Conservation (phyloP, 768 basidiomycete genomes). For the Pleurotus tuber-regium region DNA sequence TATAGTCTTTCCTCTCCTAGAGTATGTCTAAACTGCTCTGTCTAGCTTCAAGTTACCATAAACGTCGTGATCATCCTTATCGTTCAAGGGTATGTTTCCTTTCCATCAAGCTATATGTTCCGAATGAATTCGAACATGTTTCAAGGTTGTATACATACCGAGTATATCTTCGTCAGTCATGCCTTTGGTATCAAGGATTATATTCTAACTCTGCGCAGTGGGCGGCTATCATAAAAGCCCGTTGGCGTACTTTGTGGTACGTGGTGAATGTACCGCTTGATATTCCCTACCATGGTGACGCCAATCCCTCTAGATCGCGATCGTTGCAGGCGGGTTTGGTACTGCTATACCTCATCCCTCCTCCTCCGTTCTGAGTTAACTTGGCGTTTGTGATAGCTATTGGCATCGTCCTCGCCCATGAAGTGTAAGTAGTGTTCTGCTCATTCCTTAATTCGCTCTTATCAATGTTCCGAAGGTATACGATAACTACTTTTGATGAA, state of each 20-base stretch:
- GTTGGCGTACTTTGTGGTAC: slow-evolving; percentile 2
- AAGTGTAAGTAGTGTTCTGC: too few relatives aligned
- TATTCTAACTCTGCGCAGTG: neutral
- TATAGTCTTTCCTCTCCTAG: neutral
- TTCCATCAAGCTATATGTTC: neutral
- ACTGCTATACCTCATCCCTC: too few relatives aligned
- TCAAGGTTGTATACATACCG: slow-evolving; percentile 6
- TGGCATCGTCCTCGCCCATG: slow-evolving; percentile 4
- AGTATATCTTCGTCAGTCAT: slow-evolving; percentile 3
- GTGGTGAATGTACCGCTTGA: neutral
- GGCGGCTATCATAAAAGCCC: slow-evolving; percentile 4
- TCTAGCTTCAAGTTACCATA: slow-evolving; percentile 24
- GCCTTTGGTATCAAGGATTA: neutral
- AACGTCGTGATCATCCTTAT: slow-evolving; percentile 24
- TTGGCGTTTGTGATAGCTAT: neutral
- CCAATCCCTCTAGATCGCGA: neutral
- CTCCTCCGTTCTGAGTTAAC: neutral
- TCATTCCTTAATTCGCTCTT: too few relatives aligned
- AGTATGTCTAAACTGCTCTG: neutral
- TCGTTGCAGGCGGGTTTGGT: slow-evolving; percentile 8
- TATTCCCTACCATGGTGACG: too few relatives aligned
- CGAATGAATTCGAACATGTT: neutral
- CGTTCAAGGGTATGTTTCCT: slow-evolving; percentile 24
- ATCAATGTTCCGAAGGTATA: too few relatives aligned
- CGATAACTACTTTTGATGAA: neutral